Percentiles rank a stretch among this genome's conserved stretches.
phyloP scores from a whole-genome alignment of 208 protist genomes.

The Herpetomonas tarakana region DNA sequence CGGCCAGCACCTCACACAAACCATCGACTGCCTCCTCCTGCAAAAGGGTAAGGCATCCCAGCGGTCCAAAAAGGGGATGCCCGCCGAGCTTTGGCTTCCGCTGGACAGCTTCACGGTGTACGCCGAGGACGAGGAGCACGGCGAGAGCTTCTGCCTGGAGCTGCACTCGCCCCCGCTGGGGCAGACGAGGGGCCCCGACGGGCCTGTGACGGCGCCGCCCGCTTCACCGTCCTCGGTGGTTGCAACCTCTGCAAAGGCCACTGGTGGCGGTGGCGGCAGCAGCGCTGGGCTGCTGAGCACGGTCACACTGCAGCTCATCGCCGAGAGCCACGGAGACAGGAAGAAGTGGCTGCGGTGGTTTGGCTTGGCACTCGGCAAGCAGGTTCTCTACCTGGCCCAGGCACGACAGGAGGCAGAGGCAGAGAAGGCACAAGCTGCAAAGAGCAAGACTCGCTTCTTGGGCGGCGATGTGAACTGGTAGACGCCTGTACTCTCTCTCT shows the following conservation, averaged over 20 bases:
- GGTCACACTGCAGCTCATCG: constrained; percentile 28
- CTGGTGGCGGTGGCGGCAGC: neutral
- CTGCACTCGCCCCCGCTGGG: neutral
- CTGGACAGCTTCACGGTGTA: constrained; percentile 18
- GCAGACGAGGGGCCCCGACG: neutral
- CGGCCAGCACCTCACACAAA: neutral
- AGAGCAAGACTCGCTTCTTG: constrained; percentile 2
- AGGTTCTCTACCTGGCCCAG: constrained; percentile 29
- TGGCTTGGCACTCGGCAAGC: constrained; percentile 24
- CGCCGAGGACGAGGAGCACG: constrained; percentile 20
- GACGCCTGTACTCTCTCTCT: no score
- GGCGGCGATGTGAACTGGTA: neutral
- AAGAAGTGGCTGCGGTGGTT: constrained; percentile 48
- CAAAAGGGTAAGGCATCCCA: constrained; percentile 10
- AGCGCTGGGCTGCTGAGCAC: neutral
- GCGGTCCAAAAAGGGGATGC: constrained; percentile 2
- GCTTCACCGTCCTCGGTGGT: neutral
- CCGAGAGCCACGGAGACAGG: constrained; percentile 25
- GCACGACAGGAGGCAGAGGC: constrained; percentile 11
- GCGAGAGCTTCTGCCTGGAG: constrained; percentile 27
- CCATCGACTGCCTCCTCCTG: constrained; percentile 14
- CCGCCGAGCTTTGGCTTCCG: constrained; percentile 1
- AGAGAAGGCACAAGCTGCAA: constrained; percentile 10
- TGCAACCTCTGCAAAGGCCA: neutral
- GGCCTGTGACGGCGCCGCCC: neutral